Base-by-base conservation (phyloP, 2,329 filamentous ascomycete species). In the Microdochium trichocladiopsis region DNA sequence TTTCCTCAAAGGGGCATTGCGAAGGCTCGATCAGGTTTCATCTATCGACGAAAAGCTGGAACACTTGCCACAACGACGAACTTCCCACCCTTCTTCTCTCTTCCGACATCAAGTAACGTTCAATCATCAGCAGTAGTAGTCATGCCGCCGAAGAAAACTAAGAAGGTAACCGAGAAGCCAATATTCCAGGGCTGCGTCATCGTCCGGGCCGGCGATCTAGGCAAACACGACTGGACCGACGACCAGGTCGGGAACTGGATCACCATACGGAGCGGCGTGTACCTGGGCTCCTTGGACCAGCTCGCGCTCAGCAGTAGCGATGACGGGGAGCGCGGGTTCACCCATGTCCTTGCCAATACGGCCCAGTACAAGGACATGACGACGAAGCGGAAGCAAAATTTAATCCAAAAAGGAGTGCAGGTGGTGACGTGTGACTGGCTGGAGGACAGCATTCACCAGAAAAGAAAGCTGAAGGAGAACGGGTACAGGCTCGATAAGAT, bases 301-400 rank as follows among this genome's bases (percentile, higher is more conserved):
- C 12, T 45, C 41, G 28, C 28, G 28, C 41, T 83, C 62, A 68
- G 71, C 0, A 64, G 71, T 1, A 69, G 73, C 0, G 68, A 90
- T 18, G 73, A 73, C 24, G 64, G 73, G 28, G 28, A 14, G 14
- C 8, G 28, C 8, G 28, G 28, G 28, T 14, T 86, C 10, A 95
- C 90, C 0, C 90, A 95, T 67, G 70, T 96, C 0, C 75, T 96
- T 22, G 80, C 83, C 51, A 82, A 81, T 0, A 72, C 78, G 49
- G 75, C 82, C 31, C 79, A 84, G 16, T 91, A 82, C 66, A 76
- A 78, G 55, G 67, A 73, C 21, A 66, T 56, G 25, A 61, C 63
- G 6, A 61, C 72, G 1, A 64, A 66, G 54, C 66, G 74, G 72
- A 62, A 25, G 53, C 56, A 2, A 22, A 16, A n/a, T 2, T 9